Base-by-base conservation (phyloP, 306 rosid species). In the Potentilla sterilis region DNA sequence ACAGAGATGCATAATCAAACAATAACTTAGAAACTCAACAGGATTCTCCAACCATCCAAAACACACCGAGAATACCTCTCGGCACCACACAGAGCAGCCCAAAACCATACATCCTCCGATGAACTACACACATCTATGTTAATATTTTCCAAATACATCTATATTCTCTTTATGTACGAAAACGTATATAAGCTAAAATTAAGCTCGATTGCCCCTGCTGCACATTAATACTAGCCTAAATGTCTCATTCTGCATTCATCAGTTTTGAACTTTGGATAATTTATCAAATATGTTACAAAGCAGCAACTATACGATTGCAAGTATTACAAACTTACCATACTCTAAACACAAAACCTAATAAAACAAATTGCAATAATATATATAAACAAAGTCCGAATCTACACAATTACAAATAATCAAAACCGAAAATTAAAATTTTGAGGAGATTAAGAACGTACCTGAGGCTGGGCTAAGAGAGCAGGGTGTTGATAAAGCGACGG, bases 401-500 rank as follows among this genome's bases (percentile, higher is more conserved):
- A 22, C 32, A 21, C 40, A 5, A 28, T 28, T 37, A 5, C 5
- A 21, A 55, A 9, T 55, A 67, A 43, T 6, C 7, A 22, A 18
- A 37, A 5, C 41, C 6, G 4, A 59, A 37, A 18, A 51, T 71
- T 57, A 7, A 28, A 28, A 28, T 28, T 28, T 28, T 28, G 28
- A 28, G 28, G 28, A 28, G 28, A 28, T 28, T 28, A 28, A 28
- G 28, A 28, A 28, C 28, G 28, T 87, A 91, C 98, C 98, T 91
- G 98, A 21, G 98, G 93, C 2, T 92, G 82, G 12, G 97, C 91
- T 51, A 91, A 82, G 80, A 91, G 87, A 43, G 87, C 89, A 10
- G 98, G 94, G 73, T 93, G 94, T 42, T 88, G 92, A 69, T 89
- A 91, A 28, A 89, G 84, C 77, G 96, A 83, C 59, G 85, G 97